These are phyloP conservation scores for Chaetomium sp. DNA, from an alignment of 2,329 filamentous ascomycete genomes.

Conservation along the genomic window DNA sequence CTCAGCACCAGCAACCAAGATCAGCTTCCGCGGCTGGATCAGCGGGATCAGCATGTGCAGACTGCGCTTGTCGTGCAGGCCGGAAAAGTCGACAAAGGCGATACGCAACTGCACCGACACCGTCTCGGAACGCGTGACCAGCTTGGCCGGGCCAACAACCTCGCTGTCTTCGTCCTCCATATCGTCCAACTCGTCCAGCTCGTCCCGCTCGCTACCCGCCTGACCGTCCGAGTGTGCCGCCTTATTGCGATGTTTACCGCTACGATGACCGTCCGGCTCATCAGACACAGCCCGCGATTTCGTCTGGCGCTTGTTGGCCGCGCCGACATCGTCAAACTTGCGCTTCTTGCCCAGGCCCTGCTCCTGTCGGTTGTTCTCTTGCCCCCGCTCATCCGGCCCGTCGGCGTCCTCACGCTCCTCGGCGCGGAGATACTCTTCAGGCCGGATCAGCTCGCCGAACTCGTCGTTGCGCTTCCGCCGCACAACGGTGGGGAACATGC, in stretches of 20 bases:
- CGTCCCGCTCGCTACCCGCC: conserved; percentile 50
- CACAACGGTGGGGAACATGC: conserved; percentile 82
- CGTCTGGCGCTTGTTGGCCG: conserved; percentile 55
- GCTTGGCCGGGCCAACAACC: conserved; percentile 63
- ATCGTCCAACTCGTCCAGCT: conserved; percentile 48
- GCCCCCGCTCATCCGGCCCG: conserved; percentile 49
- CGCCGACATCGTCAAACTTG: conserved; percentile 74
- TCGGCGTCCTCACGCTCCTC: conserved; percentile 79
- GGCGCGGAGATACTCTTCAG: conserved; percentile 87
- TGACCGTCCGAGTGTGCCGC: conserved; percentile 32
- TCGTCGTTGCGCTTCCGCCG: conserved; percentile 77
- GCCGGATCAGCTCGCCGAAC: conserved; percentile 87
- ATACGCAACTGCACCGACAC: conserved; percentile 68
- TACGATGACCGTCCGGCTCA: conserved; percentile 34
- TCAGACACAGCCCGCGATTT: conserved; percentile 36
- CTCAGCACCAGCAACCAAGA: conserved; percentile 75
- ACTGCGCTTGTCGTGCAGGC: conserved; percentile 87
- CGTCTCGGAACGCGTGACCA: conserved; percentile 56
- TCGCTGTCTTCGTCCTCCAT: conserved; percentile 51
- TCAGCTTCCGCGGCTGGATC: conserved; percentile 88
- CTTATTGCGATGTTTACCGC: conserved; percentile 11
- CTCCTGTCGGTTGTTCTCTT: conserved; percentile 41
- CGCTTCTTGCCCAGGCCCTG: conserved; percentile 81
- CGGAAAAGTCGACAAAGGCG: conserved; percentile 85
- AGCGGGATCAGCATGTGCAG: conserved; percentile 91